Evolutionary conservation across 2,329 filamentous ascomycete species (phyloP).

Genomic region (Pezizomycotina sp.): DNA sequence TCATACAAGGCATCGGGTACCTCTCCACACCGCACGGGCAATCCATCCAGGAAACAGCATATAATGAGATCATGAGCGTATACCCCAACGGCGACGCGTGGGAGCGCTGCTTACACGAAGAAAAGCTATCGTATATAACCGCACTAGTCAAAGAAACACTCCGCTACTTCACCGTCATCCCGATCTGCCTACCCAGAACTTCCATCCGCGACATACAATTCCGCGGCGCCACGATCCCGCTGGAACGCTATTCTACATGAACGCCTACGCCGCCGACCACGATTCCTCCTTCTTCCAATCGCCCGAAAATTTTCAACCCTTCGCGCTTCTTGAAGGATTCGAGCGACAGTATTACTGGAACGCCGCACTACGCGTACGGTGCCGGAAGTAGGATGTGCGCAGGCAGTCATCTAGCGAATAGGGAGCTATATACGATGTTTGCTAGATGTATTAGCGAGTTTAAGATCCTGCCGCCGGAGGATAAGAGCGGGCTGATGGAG

Average conservation of each 20-base stretch:
- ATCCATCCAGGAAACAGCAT: slow-evolving; percentile 51
- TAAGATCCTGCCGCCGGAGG: slow-evolving; percentile 37
- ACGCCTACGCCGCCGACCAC: slow-evolving; percentile 59
- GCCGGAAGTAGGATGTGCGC: slow-evolving; percentile 48
- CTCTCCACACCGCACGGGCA: slow-evolving; percentile 60
- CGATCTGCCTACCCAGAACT: slow-evolving; percentile 57
- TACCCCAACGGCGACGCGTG: slow-evolving; percentile 64
- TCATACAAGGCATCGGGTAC: slow-evolving; percentile 65
- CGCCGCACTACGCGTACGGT: slow-evolving; percentile 46
- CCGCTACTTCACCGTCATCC: slow-evolving; percentile 64
- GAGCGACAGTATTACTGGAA: no score
- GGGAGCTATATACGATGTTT: slow-evolving; percentile 45
- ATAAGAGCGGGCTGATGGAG: slow-evolving; percentile 32
- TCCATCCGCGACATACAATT: slow-evolving; percentile 58
- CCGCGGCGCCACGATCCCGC: slow-evolving; percentile 48
- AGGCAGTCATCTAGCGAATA: slow-evolving; percentile 46
- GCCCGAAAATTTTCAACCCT: slow-evolving; percentile 60
- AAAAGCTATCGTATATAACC: slow-evolving; percentile 60
- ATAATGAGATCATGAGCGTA: slow-evolving; percentile 51
- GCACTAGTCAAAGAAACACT: slow-evolving; percentile 64
- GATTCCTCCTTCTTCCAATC: slow-evolving; percentile 52
- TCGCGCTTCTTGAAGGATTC: slow-evolving; percentile 51
- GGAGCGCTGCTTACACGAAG: no score
- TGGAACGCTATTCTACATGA: slow-evolving; percentile 68
- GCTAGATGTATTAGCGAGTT: slow-evolving; percentile 44